phyloP scores from a whole-genome alignment of 257 asterid species.

The Nicotiana sylvestris region DNA sequence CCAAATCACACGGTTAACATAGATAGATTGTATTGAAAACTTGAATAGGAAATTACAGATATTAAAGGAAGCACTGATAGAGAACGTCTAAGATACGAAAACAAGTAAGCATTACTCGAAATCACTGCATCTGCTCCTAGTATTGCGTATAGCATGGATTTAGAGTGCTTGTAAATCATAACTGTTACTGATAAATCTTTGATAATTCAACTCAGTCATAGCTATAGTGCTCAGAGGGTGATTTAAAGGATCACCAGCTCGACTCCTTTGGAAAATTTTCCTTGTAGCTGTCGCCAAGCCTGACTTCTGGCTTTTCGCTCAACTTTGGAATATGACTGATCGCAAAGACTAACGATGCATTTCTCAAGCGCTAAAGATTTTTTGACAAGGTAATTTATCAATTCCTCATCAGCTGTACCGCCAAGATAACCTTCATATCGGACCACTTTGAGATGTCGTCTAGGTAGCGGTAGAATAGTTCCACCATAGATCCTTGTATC shows the following conservation, averaged over 20 bases:
- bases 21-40: too few relatives aligned
- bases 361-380: neutral
- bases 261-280: neutral
- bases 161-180: too few relatives aligned
- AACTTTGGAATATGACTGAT: neutral
- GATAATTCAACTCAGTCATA: too few relatives aligned
- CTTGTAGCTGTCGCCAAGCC: neutral
- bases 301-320: neutral
- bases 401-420: neutral
- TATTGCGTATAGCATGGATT: too few relatives aligned
- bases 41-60: too few relatives aligned
- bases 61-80: too few relatives aligned
- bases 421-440: neutral
- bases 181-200: too few relatives aligned
- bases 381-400: neutral
- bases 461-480: neutral
- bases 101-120: too few relatives aligned
- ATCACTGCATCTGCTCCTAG: too few relatives aligned
- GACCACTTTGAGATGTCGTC: neutral
- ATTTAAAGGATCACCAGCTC: neutral
- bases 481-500: neutral
- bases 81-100: too few relatives aligned
- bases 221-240: neutral
- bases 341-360: neutral
- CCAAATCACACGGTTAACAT: too few relatives aligned